Base-by-base conservation (phyloP, 805 yeast genomes). In the Ogataea siamensis region DNA sequence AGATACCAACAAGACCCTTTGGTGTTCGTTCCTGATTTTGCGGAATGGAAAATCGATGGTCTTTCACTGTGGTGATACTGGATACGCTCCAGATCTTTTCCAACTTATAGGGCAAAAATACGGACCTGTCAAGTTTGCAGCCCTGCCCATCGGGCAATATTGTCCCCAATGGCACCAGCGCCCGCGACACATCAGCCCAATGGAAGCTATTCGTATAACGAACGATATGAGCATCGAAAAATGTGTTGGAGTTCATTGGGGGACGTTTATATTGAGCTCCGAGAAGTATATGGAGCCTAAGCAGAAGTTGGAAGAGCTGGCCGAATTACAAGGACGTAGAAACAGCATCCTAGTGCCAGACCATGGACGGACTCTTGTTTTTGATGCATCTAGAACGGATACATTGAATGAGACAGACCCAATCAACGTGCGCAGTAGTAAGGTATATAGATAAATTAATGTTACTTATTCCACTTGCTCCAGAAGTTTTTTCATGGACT, bases 31-130 rank as follows among this genome's bases (percentile, higher is more conserved):
- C 53, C 54, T 91, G 48, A 57, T 91, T 7, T 66, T 78, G 35
- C 74, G 78, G 41, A 74, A 85, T 46, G 81, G 79, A 0, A 68
- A 76, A 48, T 85, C 96, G 0, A 55, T 88, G 1, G 65, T 89
- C 29, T 91, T 80, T 67, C 98, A 91, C 60, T 95, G 91, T 12
- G 98, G 98, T 8, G 98, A 91, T 55, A 87, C 96, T 0, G 98
- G 98, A 0, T 91, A 86, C 57, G 78, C 81, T n/a, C 53, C 71
- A 22, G 95, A 78, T 20, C 61, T 91, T 33, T 89, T 86, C 60
- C 64, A 68, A 10, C 67, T 76, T n/a, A 82, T 91, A 18, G 76
- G 81, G 2, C 60, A 70, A 25, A 73, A 68, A 19, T 82, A 71
- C 54, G 94, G 94, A 0, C 78, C 80, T 1, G 72, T 77, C 7